Evolutionary conservation across 768 basidiomycete genomes (phyloP), one percentile per base, ranked within the genome.

Genomic region (Trametes punicea): DNA sequence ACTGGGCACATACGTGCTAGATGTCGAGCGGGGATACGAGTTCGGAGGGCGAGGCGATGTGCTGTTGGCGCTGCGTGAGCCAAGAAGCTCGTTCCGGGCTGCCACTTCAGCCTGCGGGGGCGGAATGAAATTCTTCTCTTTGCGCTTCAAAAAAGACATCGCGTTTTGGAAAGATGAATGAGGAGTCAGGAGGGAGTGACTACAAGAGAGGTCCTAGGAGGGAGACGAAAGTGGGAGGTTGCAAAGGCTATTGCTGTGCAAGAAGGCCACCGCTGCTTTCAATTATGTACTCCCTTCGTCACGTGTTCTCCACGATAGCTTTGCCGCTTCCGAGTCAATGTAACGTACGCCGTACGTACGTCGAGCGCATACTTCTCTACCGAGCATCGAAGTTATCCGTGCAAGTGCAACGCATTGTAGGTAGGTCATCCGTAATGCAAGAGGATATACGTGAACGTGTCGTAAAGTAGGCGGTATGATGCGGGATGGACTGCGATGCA

Each of bases 131-230:
- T 76, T 64, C 66, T 82, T 77, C 48, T 85, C 78, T 65, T 85
- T 90, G 67, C 82, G 81, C 69, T 80, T 87, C 74, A 83, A 86
- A 64, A 82, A 79, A 64, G 83, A 79, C 87, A 88, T 88, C 66
- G 55, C 41, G 34, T n/a, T 38, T 44, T 20, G 25, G 5, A 25
- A 25, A 36, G 16, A 44, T n/a, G 51, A 34, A 16, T 10, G 20
- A 54, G 42, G 15, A 21, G 16, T 1, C 16, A 30, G 13, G 20
- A 30, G 20, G 16, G 31, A 36, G 34, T 45, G 39, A 11, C 47
- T 31, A 8, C 20, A 46, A 18, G n/a, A n/a, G n/a, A n/a, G n/a
- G n/a, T n/a, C n/a, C n/a, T n/a, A n/a, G 23, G 41, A 26, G 25
- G 41, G 40, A 6, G 52, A 16, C 39, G 61, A 45, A 30, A 51